These are phyloP conservation scores for Leishmania mexicana DNA, from an alignment of 208 protist species.

Conservation along the genomic window DNA sequence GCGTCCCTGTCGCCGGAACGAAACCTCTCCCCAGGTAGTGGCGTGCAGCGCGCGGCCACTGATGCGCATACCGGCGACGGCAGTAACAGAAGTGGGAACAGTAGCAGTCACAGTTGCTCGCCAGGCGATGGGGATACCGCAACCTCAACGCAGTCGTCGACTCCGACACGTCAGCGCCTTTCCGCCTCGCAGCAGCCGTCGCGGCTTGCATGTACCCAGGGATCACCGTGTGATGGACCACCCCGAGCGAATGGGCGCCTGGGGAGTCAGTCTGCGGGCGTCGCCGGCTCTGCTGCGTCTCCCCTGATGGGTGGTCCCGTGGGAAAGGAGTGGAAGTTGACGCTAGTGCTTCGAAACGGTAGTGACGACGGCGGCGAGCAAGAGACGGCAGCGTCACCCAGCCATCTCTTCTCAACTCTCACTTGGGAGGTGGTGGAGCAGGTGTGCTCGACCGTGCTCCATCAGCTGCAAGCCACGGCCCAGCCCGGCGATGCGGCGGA, in stretches of 20 bases:
- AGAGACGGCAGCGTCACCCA: neutral
- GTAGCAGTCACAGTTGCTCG: neutral
- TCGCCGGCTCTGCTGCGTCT: neutral
- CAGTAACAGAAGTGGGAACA: neutral
- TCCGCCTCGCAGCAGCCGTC: neutral
- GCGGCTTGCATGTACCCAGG: neutral
- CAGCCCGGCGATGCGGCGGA: neutral
- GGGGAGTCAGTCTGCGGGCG: neutral
- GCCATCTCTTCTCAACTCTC: neutral
- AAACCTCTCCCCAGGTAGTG: neutral
- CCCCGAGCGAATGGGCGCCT: neutral
- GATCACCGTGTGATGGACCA: neutral
- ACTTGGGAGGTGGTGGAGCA: constrained; percentile 34
- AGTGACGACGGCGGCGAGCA: neutral
- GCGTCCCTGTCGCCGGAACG: neutral
- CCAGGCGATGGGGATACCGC: neutral
- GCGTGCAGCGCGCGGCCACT: neutral
- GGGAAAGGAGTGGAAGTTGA: constrained; percentile 31
- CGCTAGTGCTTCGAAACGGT: neutral
- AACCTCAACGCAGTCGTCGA: constrained; percentile 2
- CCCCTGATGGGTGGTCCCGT: constrained; percentile 1
- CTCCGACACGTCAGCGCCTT: neutral
- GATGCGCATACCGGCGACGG: neutral
- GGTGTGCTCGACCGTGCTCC: constrained; percentile 16
- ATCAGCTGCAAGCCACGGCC: constrained; percentile 10